phyloP scores from a whole-genome alignment of 2,329 filamentous ascomycete species.

The Stromatinia cepivora region DNA sequence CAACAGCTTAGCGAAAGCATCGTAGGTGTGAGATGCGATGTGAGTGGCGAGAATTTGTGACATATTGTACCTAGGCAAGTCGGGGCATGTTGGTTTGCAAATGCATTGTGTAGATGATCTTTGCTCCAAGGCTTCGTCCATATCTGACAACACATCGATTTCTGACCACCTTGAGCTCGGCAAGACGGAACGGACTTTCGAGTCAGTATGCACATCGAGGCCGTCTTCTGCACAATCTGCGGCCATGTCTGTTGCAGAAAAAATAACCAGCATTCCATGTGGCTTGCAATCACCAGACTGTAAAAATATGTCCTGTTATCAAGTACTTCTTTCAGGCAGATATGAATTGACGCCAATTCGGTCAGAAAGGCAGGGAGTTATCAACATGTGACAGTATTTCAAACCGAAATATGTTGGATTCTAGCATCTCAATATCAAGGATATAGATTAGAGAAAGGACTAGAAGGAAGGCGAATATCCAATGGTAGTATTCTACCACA shows the following conservation, averaged over 20 bases:
- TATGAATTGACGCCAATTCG: conserved; percentile 12
- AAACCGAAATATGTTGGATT: conserved; percentile 19
- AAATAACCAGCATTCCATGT: conserved; percentile 33
- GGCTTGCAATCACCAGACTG: conserved; percentile 37
- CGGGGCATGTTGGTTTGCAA: conserved; percentile 15
- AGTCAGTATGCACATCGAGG: conserved; percentile 22
- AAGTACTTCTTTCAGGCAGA: conserved; percentile 20
- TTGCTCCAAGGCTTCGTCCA: conserved; percentile 27
- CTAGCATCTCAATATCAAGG: conserved; percentile 20
- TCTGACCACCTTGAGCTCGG: conserved; percentile 23
- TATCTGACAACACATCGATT: conserved; percentile 39
- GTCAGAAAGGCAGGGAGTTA: conserved; percentile 20
- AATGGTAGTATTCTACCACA: conserved; percentile 12
- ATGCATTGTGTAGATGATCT: conserved; percentile 26
- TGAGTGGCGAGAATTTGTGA: conserved; percentile 31
- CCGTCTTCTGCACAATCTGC: conserved; percentile 22
- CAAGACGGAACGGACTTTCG: conserved; percentile 20
- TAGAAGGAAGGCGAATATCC: conserved; percentile 13
- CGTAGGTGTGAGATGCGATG: conserved; percentile 25
- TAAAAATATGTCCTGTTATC: conserved; percentile 25
- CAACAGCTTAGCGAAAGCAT: conserved; percentile 25
- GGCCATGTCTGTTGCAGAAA: conserved; percentile 27
- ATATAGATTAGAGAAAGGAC: conserved; percentile 24
- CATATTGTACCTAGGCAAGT: conserved; percentile 23
- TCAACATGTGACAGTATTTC: conserved; percentile 25